phyloP scores from a whole-genome alignment of 2,329 filamentous ascomycete genomes.

The Apiospora saccharicola region DNA sequence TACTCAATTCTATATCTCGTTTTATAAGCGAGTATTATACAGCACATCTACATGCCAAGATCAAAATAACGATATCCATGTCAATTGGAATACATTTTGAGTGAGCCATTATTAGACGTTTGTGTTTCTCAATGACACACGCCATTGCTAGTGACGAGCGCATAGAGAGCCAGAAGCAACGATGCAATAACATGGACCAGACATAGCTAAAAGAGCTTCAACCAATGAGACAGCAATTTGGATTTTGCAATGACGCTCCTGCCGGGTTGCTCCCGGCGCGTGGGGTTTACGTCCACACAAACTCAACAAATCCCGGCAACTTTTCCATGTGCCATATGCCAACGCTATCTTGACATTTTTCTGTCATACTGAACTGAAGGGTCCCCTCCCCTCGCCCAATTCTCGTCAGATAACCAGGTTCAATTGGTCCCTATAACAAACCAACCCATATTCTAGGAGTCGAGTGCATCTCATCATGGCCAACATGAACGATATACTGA shows the following conservation, averaged over 20 bases:
- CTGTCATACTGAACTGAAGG: constrained; percentile 22
- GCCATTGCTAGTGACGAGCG: too few species aligned
- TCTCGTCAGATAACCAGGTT: constrained; percentile 22
- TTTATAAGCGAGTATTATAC: too few species aligned
- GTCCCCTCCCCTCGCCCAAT: constrained; percentile 22
- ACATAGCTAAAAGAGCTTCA: background rate
- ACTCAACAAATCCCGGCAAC: constrained; percentile 23
- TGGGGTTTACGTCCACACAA: constrained; percentile 19
- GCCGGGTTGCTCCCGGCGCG: constrained; percentile 7
- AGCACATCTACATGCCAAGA: too few species aligned
- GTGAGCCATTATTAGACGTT: too few species aligned
- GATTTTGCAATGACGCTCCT: constrained; percentile 5
- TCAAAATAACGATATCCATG: too few species aligned
- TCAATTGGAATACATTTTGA: too few species aligned
- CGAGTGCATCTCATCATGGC: constrained; percentile 39
- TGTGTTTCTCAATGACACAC: too few species aligned
- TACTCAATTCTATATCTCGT: too few species aligned
- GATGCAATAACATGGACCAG: background rate
- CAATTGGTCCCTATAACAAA: background rate
- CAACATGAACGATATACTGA: constrained; percentile 43
- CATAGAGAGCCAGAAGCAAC: background rate
- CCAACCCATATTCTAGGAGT: background rate
- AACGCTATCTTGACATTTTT: constrained; percentile 15
- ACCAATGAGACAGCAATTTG: constrained; percentile 12
- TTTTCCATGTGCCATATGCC: constrained; percentile 21